Base-by-base conservation (phyloP, 768 basidiomycete genomes). In the Rhizopogon roseolus region DNA sequence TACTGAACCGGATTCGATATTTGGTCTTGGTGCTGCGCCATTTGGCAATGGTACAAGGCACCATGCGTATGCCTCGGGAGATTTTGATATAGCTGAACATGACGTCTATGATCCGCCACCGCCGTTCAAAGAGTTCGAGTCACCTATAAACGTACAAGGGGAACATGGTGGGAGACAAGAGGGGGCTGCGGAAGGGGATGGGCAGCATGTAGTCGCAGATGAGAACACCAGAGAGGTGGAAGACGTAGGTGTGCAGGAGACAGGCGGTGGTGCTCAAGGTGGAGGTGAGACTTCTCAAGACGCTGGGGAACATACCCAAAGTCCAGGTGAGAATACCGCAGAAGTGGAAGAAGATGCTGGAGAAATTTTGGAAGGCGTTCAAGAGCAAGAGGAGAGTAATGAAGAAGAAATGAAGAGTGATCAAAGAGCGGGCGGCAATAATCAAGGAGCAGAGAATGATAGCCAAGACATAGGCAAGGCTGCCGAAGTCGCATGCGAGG, bases 91-190 rank as follows among this genome's bases (percentile, higher is more conserved):
- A 6, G 4, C 0, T 5, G n/a, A 7, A 2, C 4, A 48, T 22
- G 37, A 53, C 16, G 9, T 52, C 6, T 56, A 58, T 19, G 8
- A 38, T 13, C 19, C 55, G n/a, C 57, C 60, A 0, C 42, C 57
- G 13, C 53, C 46, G 19, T 46, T 46, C 8, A 46, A 46, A 8
- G 36, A 48, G 29, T 36, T 36, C 19, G 46, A 36, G 22, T 48
- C 32, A 22, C 19, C 36, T 22, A 62, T 49, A 22, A 25, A 19
- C 44, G 10, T 34, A 5, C 54, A 40, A 1, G 14, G n/a, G 40
- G 50, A 48, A 1, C 34, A 36, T 36, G 19, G 45, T 36, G 46
- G 5, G 11, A 36, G 10, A 10, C n/a, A 0, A 6, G 10, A 11
- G 27, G n/a, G 1, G 27, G 3, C 3, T 5, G 28, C 28, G 6